Evolutionary conservation across 768 basidiomycete genomes (phyloP), one percentile per base, ranked within the genome.

Genomic region (Mrakia blollopis): DNA sequence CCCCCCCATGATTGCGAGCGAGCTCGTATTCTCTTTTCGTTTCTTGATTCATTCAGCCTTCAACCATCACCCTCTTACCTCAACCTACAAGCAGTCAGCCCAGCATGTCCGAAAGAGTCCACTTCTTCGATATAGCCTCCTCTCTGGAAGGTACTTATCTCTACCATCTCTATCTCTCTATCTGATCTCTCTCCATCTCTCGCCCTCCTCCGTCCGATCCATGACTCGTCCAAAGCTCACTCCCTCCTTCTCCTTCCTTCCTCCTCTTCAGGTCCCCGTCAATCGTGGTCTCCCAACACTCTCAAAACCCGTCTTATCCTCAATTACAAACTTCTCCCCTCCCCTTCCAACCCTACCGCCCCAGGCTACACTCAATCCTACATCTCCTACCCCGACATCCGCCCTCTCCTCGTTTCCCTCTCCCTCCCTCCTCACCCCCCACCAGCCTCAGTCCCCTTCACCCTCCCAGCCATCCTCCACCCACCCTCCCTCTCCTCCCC

Each of bases 271-370:
- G 79, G 78, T 10, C 54, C 44, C 21, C 67, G 52, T n/a, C 71
- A 75, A 72, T 78, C 77, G 5, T 80, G 80, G 80, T 80, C 80
- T 8, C 80, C 80, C 47, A 80, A 79, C 73, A 80, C 80, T 23
- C 39, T 80, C 72, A 79, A 78, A 61, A 75, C 61, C 44, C 76
- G 80, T 0, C 67, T 80, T 14, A 67, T 73, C 14, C 77, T 80
- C 60, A 80, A 80, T 68, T 78, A 76, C 75, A 78, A 76, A 61
- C 52, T 44, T 11, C 76, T 80, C 39, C 76, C 79, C 1, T 50
- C 47, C 16, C 16, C 47, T 7, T 50, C 47, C 47, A 50, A 50
- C 47, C 47, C 47, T 14, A 21, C 16, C 18, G 47, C 47, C 7
- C 47, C 47, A 21, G 47, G 47, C 14, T 80, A 80, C 67, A 68